These are phyloP conservation scores for Centaurea solstitialis DNA, from an alignment of 129 eudicot species.

Conservation along the genomic window DNA sequence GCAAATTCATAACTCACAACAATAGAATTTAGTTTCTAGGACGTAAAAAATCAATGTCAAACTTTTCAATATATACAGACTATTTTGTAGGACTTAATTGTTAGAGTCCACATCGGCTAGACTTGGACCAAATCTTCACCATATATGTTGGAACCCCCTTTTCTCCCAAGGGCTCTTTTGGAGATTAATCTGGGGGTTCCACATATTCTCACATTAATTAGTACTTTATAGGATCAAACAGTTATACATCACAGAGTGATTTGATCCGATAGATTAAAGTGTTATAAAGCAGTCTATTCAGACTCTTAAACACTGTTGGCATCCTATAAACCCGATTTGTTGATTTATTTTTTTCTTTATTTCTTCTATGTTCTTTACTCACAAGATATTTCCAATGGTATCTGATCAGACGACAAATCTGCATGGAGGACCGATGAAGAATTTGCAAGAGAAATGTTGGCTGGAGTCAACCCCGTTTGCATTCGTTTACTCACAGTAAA, in stretches of 20 bases:
- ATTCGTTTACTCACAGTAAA: conserved; percentile 40
- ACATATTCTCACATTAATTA: no score
- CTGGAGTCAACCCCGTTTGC: conserved; percentile 51
- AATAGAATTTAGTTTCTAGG: not conserved
- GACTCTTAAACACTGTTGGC: not conserved
- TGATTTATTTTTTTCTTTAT: not conserved
- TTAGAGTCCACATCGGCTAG: no score
- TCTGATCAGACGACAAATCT: conserved; percentile 39
- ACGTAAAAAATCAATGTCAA: no score
- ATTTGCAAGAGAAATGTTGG: conserved; percentile 39
- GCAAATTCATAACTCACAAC: not conserved
- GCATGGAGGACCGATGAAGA: conserved; percentile 38
- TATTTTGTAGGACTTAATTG: not conserved
- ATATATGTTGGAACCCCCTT: no score
- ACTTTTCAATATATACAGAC: not conserved
- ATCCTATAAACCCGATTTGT: not conserved
- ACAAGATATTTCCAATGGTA: not conserved
- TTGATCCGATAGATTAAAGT: not conserved
- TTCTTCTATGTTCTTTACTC: not conserved
- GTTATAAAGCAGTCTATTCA: not conserved
- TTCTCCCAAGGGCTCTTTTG: no score
- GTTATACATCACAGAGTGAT: not conserved
- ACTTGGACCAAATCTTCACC: no score
- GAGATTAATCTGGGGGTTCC: no score
- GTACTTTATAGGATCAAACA: not conserved